These are phyloP conservation scores for Carex cristatella DNA, from an alignment of 176 grass and related monocot species.

Conservation along the genomic window DNA sequence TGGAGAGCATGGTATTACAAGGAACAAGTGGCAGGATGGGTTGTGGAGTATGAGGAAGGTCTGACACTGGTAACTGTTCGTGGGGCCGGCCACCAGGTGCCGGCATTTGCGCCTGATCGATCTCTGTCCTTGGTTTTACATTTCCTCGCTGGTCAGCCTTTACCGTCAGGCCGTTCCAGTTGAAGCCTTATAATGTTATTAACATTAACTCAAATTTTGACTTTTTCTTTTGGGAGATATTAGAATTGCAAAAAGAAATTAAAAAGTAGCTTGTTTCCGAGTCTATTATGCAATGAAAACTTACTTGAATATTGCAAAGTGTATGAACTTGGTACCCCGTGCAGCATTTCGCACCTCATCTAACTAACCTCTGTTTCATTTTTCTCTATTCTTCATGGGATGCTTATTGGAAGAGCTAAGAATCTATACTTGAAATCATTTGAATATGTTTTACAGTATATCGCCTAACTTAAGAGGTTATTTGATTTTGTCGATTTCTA, in stretches of 20 bases:
- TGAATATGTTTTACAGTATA: too few species aligned
- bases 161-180: slow-evolving; percentile 32
- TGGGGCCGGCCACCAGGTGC: slow-evolving; percentile 90
- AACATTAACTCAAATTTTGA: not conserved
- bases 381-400: not conserved
- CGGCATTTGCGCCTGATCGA: slow-evolving; percentile 56
- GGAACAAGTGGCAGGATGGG: slow-evolving; percentile 80
- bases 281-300: not conserved
- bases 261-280: not conserved
- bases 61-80: slow-evolving; percentile 71
- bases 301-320: not conserved
- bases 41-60: slow-evolving; percentile 79
- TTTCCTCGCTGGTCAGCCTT: slow-evolving; percentile 49
- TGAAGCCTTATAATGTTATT: not conserved
- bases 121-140: slow-evolving; percentile 64
- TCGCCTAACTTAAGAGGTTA: too few species aligned
- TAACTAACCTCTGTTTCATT: not conserved
- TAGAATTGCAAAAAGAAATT: not conserved
- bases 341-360: too few species aligned
- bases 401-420: not conserved
- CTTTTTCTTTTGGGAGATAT: not conserved
- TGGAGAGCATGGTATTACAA: slow-evolving; percentile 78
- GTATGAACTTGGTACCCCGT: too few species aligned
- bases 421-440: not conserved
- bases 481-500: too few species aligned